Evolutionary conservation across 768 basidiomycete genomes (phyloP).

Genomic region (Phlebiopsis gigantea): DNA sequence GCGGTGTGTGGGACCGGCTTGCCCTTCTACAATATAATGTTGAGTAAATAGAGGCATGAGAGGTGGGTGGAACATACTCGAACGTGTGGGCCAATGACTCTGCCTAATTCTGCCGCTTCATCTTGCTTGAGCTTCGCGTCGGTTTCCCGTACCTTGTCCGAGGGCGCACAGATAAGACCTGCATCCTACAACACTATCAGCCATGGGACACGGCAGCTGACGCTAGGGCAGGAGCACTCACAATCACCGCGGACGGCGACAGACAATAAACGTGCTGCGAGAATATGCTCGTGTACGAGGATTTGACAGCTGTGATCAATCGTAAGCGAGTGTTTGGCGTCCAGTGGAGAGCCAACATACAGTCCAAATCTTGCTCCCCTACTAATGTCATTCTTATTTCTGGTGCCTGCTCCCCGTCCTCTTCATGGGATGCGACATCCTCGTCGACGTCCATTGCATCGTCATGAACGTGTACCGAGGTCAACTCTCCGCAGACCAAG

Average conservation of each 20-base stretch:
- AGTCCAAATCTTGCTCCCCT: constrained; percentile 57
- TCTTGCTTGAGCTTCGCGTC: constrained; percentile 26
- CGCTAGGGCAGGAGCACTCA: constrained; percentile 27
- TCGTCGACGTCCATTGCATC: constrained; percentile 1
- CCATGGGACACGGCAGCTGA: background rate
- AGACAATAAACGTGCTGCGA: constrained; percentile 68
- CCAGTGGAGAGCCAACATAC: constrained; percentile 34
- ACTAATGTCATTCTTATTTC: constrained; percentile 52
- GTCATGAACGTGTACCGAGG: constrained; percentile 4
- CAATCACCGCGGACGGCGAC: constrained; percentile 57
- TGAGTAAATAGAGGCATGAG: background rate
- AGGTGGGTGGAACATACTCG: constrained; percentile 13
- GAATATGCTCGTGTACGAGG: constrained; percentile 45
- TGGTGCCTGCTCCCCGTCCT: constrained; percentile 37
- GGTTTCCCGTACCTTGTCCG: constrained; percentile 24
- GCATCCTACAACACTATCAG: constrained; percentile 35
- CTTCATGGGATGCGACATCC: constrained; percentile 35
- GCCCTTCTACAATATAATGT: constrained; percentile 11
- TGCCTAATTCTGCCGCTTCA: constrained; percentile 19
- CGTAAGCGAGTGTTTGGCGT: background rate
- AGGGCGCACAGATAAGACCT: constrained; percentile 34
- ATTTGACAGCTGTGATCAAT: constrained; percentile 42
- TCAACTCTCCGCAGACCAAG: constrained; percentile 55
- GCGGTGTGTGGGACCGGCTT: constrained; percentile 14
- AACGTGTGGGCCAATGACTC: constrained; percentile 25